Conservation (phyloP, 345 rosid genomes). For the Eucalyptus dawsonii region DNA sequence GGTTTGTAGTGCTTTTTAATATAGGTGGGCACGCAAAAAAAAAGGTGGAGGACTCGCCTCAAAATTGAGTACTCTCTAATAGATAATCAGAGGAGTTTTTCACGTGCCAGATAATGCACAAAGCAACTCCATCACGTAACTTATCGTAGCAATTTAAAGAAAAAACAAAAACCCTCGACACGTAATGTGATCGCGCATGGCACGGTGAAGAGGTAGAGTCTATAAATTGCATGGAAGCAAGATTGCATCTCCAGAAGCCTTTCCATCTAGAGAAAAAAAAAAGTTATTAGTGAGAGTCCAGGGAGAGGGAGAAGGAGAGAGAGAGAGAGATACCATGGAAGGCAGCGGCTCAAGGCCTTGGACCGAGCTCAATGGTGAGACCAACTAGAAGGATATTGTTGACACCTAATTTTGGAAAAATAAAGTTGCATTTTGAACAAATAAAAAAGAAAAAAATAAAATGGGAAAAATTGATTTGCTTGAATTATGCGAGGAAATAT, state of each 20-base stretch:
- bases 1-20: not conserved
- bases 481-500: no score
- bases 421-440: no score
- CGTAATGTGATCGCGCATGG: not conserved
- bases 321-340: no score
- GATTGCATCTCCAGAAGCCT: no score
- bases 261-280: not conserved
- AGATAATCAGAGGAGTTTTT: not conserved
- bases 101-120: not conserved
- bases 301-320: not conserved
- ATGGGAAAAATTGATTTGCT: no score
- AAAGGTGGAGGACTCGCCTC: not conserved
- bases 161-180: not conserved
- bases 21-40: not conserved
- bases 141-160: no score
- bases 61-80: not conserved
- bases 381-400: not conserved
- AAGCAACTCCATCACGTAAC: not conserved
- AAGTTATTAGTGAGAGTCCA: not conserved
- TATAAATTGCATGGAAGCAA: no score
- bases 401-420: no score
- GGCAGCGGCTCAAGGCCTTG: no score
- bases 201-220: no score
- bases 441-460: no score
- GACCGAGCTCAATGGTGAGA: conserved; percentile 33